Evolutionary conservation across 768 basidiomycete species (phyloP).

Genomic region (Sarcodon aspratus): DNA sequence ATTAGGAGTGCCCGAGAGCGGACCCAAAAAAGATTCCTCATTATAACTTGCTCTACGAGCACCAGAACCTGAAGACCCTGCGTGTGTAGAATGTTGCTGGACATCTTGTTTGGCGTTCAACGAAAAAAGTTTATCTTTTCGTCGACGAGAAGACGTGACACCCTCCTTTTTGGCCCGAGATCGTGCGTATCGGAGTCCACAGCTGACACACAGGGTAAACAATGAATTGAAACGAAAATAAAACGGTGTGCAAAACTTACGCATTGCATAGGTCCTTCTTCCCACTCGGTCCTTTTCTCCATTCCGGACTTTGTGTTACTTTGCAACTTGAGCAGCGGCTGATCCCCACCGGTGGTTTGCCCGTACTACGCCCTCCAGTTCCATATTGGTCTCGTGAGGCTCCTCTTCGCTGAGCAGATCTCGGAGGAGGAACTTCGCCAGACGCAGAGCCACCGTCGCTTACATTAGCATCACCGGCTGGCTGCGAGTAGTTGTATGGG

Average conservation of each 20-base stretch:
- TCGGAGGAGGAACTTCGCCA: conserved; percentile 27
- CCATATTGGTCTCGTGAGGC: conserved; percentile 39
- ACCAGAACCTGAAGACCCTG: background rate
- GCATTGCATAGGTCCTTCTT: conserved; percentile 91
- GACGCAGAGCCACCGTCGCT: conserved; percentile 33
- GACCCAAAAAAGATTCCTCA: no score
- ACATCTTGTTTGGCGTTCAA: background rate
- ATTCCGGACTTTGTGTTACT: conserved; percentile 75
- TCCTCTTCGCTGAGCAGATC: conserved; percentile 29
- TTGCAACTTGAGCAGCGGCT: conserved; percentile 72
- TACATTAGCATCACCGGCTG: conserved; percentile 10
- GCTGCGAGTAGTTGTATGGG: background rate
- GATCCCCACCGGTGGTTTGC: conserved; percentile 66
- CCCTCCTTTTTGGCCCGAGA: conserved; percentile 86
- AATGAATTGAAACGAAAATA: conserved; percentile 10
- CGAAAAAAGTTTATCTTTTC: conserved; percentile 11
- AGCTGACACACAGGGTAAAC: conserved; percentile 31
- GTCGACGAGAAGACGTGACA: conserved; percentile 33
- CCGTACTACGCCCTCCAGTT: conserved; percentile 32
- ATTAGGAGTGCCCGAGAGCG: no score
- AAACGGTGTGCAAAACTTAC: conserved; percentile 46
- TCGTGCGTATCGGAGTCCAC: conserved; percentile 78
- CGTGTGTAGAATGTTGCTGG: background rate
- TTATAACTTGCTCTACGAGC: no score
- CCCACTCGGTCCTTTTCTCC: conserved; percentile 85